Conservation (phyloP, 305 asterid species). For the Coffea humblotiana region DNA sequence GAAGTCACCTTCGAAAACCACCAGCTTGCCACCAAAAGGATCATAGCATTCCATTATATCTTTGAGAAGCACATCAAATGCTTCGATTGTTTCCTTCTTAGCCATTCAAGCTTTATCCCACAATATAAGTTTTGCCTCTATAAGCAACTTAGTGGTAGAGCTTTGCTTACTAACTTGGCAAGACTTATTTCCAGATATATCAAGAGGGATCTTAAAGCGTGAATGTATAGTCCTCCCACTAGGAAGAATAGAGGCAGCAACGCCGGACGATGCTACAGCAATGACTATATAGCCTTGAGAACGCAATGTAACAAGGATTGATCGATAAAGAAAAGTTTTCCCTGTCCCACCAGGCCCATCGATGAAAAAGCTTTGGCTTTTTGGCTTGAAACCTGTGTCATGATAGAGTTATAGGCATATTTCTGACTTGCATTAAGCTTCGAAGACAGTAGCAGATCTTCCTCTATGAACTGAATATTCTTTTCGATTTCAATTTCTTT, state of each 20-base stretch:
- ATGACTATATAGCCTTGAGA: neutral
- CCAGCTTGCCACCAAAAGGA: neutral
- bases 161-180: neutral
- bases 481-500: neutral
- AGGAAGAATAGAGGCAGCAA: neutral
- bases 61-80: neutral
- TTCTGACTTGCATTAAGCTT: too few relatives aligned
- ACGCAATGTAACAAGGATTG: neutral
- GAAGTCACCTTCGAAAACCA: neutral
- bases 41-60: neutral
- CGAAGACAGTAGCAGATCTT: too few relatives aligned
- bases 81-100: neutral
- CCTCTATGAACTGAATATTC: neutral
- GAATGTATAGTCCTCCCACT: neutral
- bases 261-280: neutral
- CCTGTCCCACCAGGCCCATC: conserved; percentile 7
- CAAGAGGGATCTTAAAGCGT: too few relatives aligned
- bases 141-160: neutral
- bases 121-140: neutral
- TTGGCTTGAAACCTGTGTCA: too few relatives aligned
- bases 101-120: conserved; percentile 15
- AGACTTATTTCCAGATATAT: too few relatives aligned
- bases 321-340: neutral
- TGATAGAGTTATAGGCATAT: too few relatives aligned
- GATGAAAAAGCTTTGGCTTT: neutral